phyloP scores from a whole-genome alignment of 805 yeast species.

The Schizosaccharomyces osmophilus region DNA sequence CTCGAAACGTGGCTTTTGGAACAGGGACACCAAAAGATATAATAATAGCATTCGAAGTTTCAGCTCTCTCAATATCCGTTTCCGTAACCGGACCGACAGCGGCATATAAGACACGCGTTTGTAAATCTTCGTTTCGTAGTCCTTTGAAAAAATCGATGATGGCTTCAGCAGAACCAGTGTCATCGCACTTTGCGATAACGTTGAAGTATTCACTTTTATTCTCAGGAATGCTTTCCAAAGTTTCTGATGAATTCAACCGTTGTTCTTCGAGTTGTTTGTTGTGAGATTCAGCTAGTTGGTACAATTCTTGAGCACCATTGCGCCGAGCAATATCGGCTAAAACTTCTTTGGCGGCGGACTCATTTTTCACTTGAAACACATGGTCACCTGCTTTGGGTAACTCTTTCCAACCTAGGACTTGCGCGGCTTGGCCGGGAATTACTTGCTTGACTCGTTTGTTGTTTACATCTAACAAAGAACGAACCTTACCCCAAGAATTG shows the following conservation, averaged over 20 bases:
- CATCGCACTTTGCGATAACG: constrained; percentile 72
- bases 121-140: constrained; percentile 72
- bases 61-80: constrained; percentile 41
- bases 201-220: too few species aligned
- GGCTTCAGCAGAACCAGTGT: constrained; percentile 86
- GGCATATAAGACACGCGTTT: constrained; percentile 38
- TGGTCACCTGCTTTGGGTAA: constrained; percentile 79
- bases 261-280: constrained; percentile 26
- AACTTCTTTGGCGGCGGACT: constrained; percentile 16
- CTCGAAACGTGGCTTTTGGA: constrained; percentile 34
- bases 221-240: not conserved
- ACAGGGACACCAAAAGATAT: constrained; percentile 54
- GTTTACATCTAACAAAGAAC: constrained; percentile 48
- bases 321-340: not conserved
- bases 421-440: constrained; percentile 73
- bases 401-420: constrained; percentile 82
- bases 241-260: not conserved
- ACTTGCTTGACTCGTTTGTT: constrained; percentile 43
- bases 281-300: not conserved
- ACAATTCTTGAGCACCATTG: not conserved
- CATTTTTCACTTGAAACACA: constrained; percentile 51
- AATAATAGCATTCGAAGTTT: constrained; percentile 29
- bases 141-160: constrained; percentile 55
- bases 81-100: constrained; percentile 62
- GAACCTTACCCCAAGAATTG: constrained; percentile 60